These are phyloP conservation scores for Plasmodium fragile DNA, from an alignment of 169 alveolate species.

Conservation along the genomic window DNA sequence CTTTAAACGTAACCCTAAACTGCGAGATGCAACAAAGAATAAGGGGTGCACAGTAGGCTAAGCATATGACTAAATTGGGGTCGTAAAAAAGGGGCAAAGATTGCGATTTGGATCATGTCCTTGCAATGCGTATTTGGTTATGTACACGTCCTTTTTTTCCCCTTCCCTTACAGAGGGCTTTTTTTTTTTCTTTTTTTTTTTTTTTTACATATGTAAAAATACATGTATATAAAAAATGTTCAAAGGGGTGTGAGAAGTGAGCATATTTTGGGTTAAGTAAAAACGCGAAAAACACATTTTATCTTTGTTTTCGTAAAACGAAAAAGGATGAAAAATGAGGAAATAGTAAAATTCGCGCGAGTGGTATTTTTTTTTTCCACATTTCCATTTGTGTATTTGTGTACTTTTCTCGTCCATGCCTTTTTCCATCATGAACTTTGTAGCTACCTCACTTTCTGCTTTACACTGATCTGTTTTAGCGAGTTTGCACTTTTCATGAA, in stretches of 20 bases:
- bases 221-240: neutral
- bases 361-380: neutral
- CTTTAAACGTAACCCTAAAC: neutral
- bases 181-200: neutral
- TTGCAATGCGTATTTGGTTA: neutral
- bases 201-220: neutral
- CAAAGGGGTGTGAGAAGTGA: neutral
- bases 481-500: neutral
- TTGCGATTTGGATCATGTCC: neutral
- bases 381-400: neutral
- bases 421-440: neutral
- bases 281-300: neutral
- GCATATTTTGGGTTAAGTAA: neutral
- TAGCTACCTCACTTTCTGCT: neutral
- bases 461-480: neutral
- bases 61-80: neutral
- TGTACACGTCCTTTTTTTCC: neutral
- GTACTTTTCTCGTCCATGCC: neutral
- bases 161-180: neutral
- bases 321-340: conserved; percentile 4
- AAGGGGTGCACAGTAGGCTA: conserved; percentile 6
- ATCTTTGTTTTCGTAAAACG: neutral
- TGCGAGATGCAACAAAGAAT: neutral
- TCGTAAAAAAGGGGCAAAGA: neutral
- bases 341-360: neutral